These are phyloP conservation scores for Amanita muscaria DNA, from an alignment of 768 basidiomycete genomes.

Conservation along the genomic window DNA sequence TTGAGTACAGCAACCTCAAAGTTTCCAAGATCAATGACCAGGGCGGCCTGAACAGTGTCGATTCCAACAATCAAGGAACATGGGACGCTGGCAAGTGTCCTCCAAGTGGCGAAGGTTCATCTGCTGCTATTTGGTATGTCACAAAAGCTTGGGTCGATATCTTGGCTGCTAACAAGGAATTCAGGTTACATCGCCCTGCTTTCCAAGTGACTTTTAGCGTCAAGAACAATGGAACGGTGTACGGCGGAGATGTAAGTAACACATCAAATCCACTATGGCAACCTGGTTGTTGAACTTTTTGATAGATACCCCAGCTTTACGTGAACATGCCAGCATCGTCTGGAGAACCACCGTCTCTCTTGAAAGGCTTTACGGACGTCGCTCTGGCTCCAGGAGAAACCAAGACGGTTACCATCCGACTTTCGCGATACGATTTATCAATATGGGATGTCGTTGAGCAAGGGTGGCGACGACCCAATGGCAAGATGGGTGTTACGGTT, in stretches of 20 bases:
- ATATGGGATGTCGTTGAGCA: conserved; percentile 71
- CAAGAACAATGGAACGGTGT: conserved; percentile 50
- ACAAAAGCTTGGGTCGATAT: neutral
- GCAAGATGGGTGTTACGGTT: conserved; percentile 51
- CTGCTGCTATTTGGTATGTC: conserved; percentile 49
- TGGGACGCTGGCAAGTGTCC: conserved; percentile 57
- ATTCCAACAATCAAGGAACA: no score
- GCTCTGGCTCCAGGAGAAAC: conserved; percentile 39
- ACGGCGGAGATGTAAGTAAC: conserved; percentile 51
- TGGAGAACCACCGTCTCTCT: conserved; percentile 61
- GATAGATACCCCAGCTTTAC: conserved; percentile 68
- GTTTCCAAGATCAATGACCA: conserved; percentile 33
- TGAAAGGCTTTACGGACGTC: conserved; percentile 63
- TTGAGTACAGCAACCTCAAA: conserved; percentile 55
- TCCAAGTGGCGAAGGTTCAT: conserved; percentile 47
- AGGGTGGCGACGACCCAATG: conserved; percentile 65
- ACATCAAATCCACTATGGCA: neutral
- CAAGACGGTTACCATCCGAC: conserved; percentile 38
- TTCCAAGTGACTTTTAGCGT: conserved; percentile 57
- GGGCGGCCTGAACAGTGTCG: no score
- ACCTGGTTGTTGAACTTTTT: neutral
- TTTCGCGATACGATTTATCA: conserved; percentile 64
- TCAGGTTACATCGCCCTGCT: conserved; percentile 60
- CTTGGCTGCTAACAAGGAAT: neutral
- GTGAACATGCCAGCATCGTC: conserved; percentile 54